Evolutionary conservation across 148 eudicot species (phyloP), one percentile per base, ranked within the genome.

Genomic region (Agrostemma githago): DNA sequence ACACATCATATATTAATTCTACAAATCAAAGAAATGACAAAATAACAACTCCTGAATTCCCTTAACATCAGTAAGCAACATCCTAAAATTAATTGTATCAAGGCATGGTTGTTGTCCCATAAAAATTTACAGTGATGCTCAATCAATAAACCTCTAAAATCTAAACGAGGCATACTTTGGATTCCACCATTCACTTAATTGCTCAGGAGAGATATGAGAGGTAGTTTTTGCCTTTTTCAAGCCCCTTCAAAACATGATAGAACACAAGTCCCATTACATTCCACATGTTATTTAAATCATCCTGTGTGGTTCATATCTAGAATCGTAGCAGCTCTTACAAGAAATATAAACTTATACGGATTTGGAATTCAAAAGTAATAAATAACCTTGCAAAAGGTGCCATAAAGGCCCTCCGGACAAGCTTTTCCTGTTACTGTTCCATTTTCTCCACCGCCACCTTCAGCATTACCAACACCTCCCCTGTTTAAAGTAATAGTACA

Each of bases 321-420:
- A 59, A 17, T 17, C 17, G 37, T 59, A 6, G 11, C 26, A 60
- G 10, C 63, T 20, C 7, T 57, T 58, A 58, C 3, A 60, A 17
- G 64, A 60, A 20, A 60, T 60, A 60, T 5, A 26, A 20, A 60
- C 34, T 21, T 19, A 60, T 60, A 17, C 37, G 21, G 21, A 19
- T 3, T 19, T 8, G 38, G 3, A 60, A 26, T 60, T 9, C 26
- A 7, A 60, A 60, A 60, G 64, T 46, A 37, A 16, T 17, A 15
- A 78, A 66, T 81, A 34, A 80, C 98, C 92, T 85, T 72, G 72
- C 98, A 93, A 78, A 93, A 93, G 74, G 77, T 87, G 65, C 98
- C 97, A 83, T 79, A 89, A 40, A 93, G 92, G 74, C 98, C 98
- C 78, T 81, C 86, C 2, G 98, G 98, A 76, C 98, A 93, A 70